Evolutionary conservation across 306 rosid genomes (phyloP).

Genomic region (Pterocarpus santalinus): DNA sequence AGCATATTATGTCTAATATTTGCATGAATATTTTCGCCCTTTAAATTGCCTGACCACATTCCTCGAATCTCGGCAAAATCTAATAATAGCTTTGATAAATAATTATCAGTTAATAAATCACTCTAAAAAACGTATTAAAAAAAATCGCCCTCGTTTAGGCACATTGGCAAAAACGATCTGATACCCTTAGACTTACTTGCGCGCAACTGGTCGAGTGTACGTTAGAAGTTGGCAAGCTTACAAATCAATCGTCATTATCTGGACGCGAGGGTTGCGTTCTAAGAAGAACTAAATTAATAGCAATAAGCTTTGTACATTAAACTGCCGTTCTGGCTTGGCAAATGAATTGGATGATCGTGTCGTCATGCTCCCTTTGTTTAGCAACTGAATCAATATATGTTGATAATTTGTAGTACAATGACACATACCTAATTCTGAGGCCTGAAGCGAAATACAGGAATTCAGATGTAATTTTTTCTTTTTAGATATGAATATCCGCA

Average conservation of each 20-base stretch:
- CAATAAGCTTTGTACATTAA: conserved; percentile 5
- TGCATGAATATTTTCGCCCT: too few relatives aligned
- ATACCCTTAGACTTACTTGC: background rate
- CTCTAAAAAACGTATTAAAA: too few relatives aligned
- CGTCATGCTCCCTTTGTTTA: background rate
- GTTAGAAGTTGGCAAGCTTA: conserved; percentile 30
- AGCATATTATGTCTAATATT: too few relatives aligned
- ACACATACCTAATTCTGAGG: background rate
- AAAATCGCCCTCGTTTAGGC: too few relatives aligned
- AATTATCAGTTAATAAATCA: background rate
- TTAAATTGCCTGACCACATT: too few relatives aligned
- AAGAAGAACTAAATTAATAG: background rate
- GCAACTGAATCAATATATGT: conserved; percentile 10
- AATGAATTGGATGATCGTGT: conserved; percentile 25
- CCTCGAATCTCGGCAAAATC: too few relatives aligned
- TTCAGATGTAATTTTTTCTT: too few relatives aligned
- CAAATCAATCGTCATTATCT: conserved; percentile 9
- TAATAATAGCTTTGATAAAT: too few relatives aligned
- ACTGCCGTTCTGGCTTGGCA: conserved; percentile 15
- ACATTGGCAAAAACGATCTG: too few relatives aligned
- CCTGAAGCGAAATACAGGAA: too few relatives aligned
- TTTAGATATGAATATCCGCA: too few relatives aligned
- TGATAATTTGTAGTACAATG: background rate
- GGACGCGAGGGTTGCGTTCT: background rate
- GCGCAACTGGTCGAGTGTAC: background rate